Conservation (phyloP, 2,329 filamentous ascomycete genomes). For the Tothia fuscella region DNA sequence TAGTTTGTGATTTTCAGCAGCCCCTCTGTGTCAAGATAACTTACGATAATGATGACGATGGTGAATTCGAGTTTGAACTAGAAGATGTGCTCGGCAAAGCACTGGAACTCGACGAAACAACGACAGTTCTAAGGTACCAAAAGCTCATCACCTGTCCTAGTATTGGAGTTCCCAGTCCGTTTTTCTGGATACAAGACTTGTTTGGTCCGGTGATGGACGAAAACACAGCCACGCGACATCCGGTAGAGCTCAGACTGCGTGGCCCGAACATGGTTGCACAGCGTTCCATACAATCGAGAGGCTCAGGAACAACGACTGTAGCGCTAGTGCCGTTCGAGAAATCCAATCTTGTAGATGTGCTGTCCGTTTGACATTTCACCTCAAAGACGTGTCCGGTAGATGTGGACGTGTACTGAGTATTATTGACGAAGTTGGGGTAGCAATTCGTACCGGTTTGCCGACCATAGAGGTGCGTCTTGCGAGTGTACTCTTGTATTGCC, state of each 20-base stretch:
- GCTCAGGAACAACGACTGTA: background rate
- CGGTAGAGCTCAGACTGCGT: background rate
- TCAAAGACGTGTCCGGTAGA: background rate
- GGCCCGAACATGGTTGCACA: background rate
- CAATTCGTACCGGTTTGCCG: background rate
- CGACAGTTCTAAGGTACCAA: background rate
- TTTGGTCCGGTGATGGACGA: background rate
- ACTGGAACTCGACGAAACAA: background rate
- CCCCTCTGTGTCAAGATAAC: too few relatives aligned
- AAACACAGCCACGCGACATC: background rate
- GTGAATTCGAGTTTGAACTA: too few relatives aligned
- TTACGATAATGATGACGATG: too few relatives aligned
- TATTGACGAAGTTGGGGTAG: background rate
- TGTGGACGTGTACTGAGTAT: background rate
- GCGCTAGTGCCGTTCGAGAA: background rate
- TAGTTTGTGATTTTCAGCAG: too few relatives aligned
- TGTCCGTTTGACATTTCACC: background rate
- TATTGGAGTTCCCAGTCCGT: background rate
- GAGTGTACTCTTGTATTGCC: background rate
- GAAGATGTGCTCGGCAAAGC: background rate
- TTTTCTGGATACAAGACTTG: background rate
- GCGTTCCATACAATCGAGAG: background rate
- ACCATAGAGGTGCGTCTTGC: background rate
- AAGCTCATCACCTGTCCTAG: background rate
- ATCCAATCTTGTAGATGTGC: background rate